Evolutionary conservation across 2,329 filamentous ascomycete genomes (phyloP), one percentile per base, ranked within the genome.

Genomic region (Colletotrichum incanum): DNA sequence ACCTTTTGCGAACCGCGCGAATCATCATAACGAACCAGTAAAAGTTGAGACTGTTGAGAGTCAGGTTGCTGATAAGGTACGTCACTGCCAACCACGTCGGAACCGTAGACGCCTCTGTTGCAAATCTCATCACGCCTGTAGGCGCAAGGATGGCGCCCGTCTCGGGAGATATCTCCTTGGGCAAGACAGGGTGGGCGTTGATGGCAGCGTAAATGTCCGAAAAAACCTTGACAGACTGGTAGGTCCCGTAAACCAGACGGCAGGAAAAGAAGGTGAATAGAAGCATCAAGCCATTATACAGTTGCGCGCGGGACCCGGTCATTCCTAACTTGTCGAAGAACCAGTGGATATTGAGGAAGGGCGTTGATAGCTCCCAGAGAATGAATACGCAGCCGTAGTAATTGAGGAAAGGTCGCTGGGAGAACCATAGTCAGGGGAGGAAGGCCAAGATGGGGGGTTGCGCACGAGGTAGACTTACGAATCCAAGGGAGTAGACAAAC

Each of bases 1-100:
- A 96, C 34, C 94, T 88, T 84, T 93, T 95, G 72, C 91, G 87
- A 16, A 96, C 90, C 11, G 94, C 93, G 72, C 90, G 87, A 74
- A 97, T 91, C 94, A 97, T 97, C 88, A 94, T 94, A 78, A 90
- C 86, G 80, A 96, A 96, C 94, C 94, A 97, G 82, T 92, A 93
- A 78, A 93, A 91, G 82, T 97, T 97, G 64, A 97, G 84, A 16
- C 88, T 86, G 78, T 95, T 96, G 34, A 97, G 87, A 0, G 89
- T 88, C 26, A 94, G 65, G 80, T 96, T 96, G 78, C 90, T 91
- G 12, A 86, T 86, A 8, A 95, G 81, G 78, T 96, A 96, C 37
- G 90, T 84, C 18, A 81, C 83, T 1, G 89, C 91, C 28, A 96
- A 85, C 93, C 93, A 96, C 1, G 90, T 41, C 0, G 93, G 94